These are phyloP conservation scores for Vittaforma corneae DNA, from an alignment of 371 early-diverging fungal species.

Conservation along the genomic window DNA sequence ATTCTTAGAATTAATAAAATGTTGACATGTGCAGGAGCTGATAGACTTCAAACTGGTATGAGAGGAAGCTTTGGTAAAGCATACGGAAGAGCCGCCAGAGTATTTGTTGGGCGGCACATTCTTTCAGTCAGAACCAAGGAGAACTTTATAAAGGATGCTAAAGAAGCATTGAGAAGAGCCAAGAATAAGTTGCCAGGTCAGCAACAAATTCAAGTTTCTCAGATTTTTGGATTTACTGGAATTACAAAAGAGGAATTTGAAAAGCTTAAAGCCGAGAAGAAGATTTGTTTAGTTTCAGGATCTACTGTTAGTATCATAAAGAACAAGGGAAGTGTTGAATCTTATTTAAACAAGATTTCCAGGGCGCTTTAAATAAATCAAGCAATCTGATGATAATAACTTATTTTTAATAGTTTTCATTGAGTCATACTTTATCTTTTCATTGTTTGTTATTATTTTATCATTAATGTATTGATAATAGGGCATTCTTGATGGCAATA, in stretches of 20 bases:
- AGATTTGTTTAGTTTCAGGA: slow-evolving; percentile 46
- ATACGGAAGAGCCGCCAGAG: slow-evolving; percentile 91
- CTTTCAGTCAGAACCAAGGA: slow-evolving; percentile 88
- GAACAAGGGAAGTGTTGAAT: slow-evolving; percentile 54
- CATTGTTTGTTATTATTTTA: background rate
- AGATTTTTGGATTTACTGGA: slow-evolving; percentile 99
- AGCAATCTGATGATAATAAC: too few relatives aligned
- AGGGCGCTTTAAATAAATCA: slow-evolving; percentile 43
- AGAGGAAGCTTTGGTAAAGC: slow-evolving; percentile 99
- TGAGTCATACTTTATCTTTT: background rate
- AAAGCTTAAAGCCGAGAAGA: slow-evolving; percentile 62
- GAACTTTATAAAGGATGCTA: slow-evolving; percentile 75
- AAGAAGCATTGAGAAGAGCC: slow-evolving; percentile 92
- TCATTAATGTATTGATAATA: background rate
- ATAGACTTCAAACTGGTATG: slow-evolving; percentile 99
- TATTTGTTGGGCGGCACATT: slow-evolving; percentile 93
- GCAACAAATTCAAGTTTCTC: slow-evolving; percentile 91
- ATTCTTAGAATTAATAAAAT: slow-evolving; percentile 99
- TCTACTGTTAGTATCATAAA: slow-evolving; percentile 49
- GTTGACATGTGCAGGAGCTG: slow-evolving; percentile 99
- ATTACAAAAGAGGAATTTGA: slow-evolving; percentile 72
- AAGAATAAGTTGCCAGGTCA: slow-evolving; percentile 99
- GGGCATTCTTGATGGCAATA: too few relatives aligned
- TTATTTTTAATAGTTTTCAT: background rate
- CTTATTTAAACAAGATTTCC: slow-evolving; percentile 44